phyloP scores from a whole-genome alignment of 2,329 filamentous ascomycete genomes.

The Aspergillus neoniger region DNA sequence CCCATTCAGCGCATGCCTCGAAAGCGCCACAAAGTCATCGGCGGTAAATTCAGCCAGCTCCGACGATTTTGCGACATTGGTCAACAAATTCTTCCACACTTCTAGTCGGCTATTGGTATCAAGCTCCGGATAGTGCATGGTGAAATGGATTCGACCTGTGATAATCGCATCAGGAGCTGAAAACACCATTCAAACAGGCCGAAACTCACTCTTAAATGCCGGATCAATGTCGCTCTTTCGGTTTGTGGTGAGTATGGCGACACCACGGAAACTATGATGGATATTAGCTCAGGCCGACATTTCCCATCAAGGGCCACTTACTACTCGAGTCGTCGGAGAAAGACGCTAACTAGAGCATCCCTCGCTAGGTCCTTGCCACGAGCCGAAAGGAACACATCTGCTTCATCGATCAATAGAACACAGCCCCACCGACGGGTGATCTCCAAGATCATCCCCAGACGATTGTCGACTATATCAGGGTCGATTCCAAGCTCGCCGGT shows the following conservation, averaged over 20 bases:
- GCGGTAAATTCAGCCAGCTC: slow-evolving; percentile 1
- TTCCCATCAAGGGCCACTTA: neutral
- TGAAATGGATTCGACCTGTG: slow-evolving; percentile 6
- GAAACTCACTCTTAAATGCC: neutral
- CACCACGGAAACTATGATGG: slow-evolving; percentile 2
- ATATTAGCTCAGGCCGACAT: neutral
- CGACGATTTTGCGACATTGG: neutral
- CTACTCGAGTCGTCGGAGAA: slow-evolving; percentile 7
- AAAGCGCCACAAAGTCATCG: neutral
- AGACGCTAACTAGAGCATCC: slow-evolving; percentile 5
- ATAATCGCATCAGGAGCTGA: neutral
- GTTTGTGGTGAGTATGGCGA: slow-evolving; percentile 6
- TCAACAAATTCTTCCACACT: slow-evolving; percentile 6
- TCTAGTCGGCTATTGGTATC: neutral
- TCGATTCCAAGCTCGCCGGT: neutral
- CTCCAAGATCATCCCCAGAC: neutral
- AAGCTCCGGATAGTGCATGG: neutral
- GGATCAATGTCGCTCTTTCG: slow-evolving; percentile 1
- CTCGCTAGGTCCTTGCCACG: slow-evolving; percentile 5
- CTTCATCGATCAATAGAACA: neutral
- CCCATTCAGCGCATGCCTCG: neutral
- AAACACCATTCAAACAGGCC: too few species aligned
- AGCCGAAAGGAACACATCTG: neutral
- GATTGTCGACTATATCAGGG: neutral
- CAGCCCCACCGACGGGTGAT: neutral